phyloP scores from a whole-genome alignment of 768 basidiomycete genomes.

The Termitomyces heimii region DNA sequence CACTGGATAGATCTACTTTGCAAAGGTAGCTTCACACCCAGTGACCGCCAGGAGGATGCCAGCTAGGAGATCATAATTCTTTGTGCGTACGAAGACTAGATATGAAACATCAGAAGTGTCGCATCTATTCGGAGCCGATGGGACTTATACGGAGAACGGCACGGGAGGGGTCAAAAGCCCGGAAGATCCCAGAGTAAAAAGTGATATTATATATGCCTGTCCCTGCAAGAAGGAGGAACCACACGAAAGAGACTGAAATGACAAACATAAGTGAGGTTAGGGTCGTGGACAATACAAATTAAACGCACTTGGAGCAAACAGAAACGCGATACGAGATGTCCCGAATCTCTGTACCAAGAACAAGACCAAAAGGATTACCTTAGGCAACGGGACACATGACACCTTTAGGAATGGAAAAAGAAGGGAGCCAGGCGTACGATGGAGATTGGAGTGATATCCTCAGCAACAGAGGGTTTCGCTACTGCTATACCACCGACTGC shows the following conservation, averaged over 20 bases:
- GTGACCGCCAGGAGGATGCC: slow-evolving; percentile 66
- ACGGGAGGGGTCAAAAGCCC: slow-evolving; percentile 63
- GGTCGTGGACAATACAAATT: no score
- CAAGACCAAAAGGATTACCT: slow-evolving; percentile 50
- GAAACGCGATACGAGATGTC: slow-evolving; percentile 41
- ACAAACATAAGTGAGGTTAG: not conserved
- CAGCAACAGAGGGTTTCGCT: slow-evolving; percentile 41
- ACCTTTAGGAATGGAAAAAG: not conserved
- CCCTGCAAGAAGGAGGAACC: slow-evolving; percentile 45
- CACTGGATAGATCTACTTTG: slow-evolving; percentile 38
- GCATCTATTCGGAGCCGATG: not conserved
- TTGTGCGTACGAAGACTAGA: slow-evolving; percentile 59
- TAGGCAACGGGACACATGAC: not conserved
- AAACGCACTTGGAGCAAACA: slow-evolving; percentile 41
- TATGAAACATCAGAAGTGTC: not conserved
- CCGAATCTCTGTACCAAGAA: slow-evolving; percentile 60
- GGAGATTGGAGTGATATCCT: slow-evolving; percentile 51
- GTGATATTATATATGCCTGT: slow-evolving; percentile 58
- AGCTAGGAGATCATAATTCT: slow-evolving; percentile 52
- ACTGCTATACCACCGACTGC: slow-evolving; percentile 67
- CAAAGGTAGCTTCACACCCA: slow-evolving; percentile 64
- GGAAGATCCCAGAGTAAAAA: slow-evolving; percentile 49
- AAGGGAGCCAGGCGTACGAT: slow-evolving; percentile 37
- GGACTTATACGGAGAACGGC: slow-evolving; percentile 48
- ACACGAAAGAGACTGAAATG: slow-evolving; percentile 43